Evolutionary conservation across 768 basidiomycete species (phyloP).

Genomic region (Exsudoporus frostii): DNA sequence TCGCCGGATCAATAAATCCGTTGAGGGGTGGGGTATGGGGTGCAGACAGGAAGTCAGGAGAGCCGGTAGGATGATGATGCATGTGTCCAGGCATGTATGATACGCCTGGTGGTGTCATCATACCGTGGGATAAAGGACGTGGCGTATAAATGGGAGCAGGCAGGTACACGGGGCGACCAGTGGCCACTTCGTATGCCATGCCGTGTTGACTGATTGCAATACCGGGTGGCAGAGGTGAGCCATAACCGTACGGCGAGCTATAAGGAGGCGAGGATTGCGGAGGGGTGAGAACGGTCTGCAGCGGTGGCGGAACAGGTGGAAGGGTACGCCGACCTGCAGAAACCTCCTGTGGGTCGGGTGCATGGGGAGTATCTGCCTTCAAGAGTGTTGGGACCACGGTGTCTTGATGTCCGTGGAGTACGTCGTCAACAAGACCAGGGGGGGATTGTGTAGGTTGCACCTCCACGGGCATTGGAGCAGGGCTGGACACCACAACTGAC

Average conservation of each 20-base stretch:
- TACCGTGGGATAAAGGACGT: slow-evolving; percentile 59
- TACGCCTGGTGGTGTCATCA: slow-evolving; percentile 44
- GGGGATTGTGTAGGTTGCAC: slow-evolving; percentile 12
- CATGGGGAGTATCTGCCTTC: slow-evolving; percentile 28
- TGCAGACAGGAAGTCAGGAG: slow-evolving; percentile 60
- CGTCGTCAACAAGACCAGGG: slow-evolving; percentile 9
- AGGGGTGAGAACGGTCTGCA: slow-evolving; percentile 43
- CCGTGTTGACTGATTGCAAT: slow-evolving; percentile 73
- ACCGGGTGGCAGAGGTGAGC: slow-evolving; percentile 59
- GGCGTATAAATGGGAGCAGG: slow-evolving; percentile 65
- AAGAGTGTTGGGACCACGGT: slow-evolving; percentile 23
- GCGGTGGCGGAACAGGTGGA: slow-evolving; percentile 40
- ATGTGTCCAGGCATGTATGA: slow-evolving; percentile 62
- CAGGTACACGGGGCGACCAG: slow-evolving; percentile 76
- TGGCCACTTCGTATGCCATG: slow-evolving; percentile 77
- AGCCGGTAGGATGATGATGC: slow-evolving; percentile 55
- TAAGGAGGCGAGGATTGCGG: slow-evolving; percentile 54
- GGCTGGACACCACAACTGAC: slow-evolving; percentile 4
- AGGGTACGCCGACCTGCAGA: slow-evolving; percentile 25
- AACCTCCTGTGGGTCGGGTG: slow-evolving; percentile 20
- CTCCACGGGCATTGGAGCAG: slow-evolving; percentile 8
- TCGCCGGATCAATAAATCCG: slow-evolving; percentile 62
- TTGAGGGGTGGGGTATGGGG: slow-evolving; percentile 61
- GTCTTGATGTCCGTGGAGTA: slow-evolving; percentile 31
- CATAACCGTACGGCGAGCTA: slow-evolving; percentile 65